Percentiles rank a stretch among this genome's conserved stretches.
phyloP scores from a whole-genome alignment of 2,329 filamentous ascomycete genomes.

The Sphaerostilbella broomeana region DNA sequence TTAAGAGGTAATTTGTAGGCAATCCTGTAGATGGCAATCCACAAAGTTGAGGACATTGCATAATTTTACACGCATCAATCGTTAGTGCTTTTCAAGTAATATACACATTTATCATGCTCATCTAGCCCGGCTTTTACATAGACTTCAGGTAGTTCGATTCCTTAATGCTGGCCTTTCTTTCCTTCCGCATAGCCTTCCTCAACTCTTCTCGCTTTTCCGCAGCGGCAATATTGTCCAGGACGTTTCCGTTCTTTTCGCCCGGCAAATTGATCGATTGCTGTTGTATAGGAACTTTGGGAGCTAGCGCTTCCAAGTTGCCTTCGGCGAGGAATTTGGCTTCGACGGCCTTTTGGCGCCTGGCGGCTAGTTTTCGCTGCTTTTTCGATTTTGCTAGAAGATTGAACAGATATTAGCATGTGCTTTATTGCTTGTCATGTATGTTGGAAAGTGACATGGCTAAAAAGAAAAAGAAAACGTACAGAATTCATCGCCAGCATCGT shows the following conservation, averaged over 20 bases:
- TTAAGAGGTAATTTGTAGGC: too few relatives aligned
- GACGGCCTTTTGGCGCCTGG: conserved; percentile 52
- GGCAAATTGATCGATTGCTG: conserved; percentile 74
- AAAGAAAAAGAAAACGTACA: conserved; percentile 48
- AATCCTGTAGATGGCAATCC: too few relatives aligned
- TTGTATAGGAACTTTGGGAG: conserved; percentile 65
- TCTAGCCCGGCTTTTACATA: conserved; percentile 45
- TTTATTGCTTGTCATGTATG: background rate
- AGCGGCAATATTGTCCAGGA: conserved; percentile 42
- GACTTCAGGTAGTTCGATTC: conserved; percentile 79
- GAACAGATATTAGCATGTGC: conserved; percentile 1
- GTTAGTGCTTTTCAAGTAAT: background rate
- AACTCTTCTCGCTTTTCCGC: conserved; percentile 52
- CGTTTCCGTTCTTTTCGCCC: conserved; percentile 35
- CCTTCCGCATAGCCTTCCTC: conserved; percentile 64
- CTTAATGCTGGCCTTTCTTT: conserved; percentile 72
- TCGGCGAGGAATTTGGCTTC: conserved; percentile 56
- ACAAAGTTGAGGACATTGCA: too few relatives aligned
- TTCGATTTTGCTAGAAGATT: conserved; percentile 65
- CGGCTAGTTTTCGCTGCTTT: conserved; percentile 67
- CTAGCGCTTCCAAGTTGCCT: conserved; percentile 59
- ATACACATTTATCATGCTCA: conserved; percentile 22
- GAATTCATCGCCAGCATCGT: conserved; percentile 65
- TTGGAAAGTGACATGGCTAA: background rate
- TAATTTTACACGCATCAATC: too few relatives aligned